phyloP scores from a whole-genome alignment of 2,329 filamentous ascomycete genomes.

The Paramyrothecium roridum region DNA sequence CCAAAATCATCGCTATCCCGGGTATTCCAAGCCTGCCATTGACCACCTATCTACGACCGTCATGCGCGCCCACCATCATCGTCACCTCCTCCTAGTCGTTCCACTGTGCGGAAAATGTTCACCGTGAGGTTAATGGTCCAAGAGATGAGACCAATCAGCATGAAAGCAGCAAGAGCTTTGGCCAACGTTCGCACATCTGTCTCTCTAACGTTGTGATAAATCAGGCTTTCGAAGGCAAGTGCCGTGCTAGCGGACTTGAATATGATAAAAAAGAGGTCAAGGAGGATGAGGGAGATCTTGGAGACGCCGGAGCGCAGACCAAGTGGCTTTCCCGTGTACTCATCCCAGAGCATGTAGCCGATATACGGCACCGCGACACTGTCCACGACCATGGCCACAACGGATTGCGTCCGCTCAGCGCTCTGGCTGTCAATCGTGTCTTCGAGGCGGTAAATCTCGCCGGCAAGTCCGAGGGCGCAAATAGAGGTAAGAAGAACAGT shows the following conservation, averaged over 20 bases:
- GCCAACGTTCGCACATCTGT: conserved; percentile 48
- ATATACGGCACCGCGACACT: conserved; percentile 86
- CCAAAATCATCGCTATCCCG: neutral
- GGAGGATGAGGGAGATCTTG: conserved; percentile 84
- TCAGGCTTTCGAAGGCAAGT: conserved; percentile 81
- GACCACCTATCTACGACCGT: neutral
- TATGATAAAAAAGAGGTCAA: conserved; percentile 95
- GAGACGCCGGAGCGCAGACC: conserved; percentile 79
- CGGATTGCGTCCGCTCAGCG: conserved; percentile 69
- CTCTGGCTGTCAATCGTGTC: conserved; percentile 34
- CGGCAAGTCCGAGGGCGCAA: conserved; percentile 75
- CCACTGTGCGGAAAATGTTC: conserved; percentile 71
- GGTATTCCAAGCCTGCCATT: neutral
- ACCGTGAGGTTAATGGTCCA: conserved; percentile 90
- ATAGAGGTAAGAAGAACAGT: conserved; percentile 81
- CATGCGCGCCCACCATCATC: conserved; percentile 27
- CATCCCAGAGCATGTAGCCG: conserved; percentile 91
- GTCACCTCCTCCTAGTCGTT: conserved; percentile 55
- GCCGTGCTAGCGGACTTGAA: conserved; percentile 93
- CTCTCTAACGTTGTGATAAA: conserved; percentile 45
- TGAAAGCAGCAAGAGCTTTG: conserved; percentile 71
- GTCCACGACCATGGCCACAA: conserved; percentile 88
- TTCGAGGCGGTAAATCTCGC: conserved; percentile 66
- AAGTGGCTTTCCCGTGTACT: conserved; percentile 91
- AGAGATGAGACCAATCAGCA: conserved; percentile 78